phyloP scores from a whole-genome alignment of 108 stramenopile species.

The Nitzschia putrida region DNA sequence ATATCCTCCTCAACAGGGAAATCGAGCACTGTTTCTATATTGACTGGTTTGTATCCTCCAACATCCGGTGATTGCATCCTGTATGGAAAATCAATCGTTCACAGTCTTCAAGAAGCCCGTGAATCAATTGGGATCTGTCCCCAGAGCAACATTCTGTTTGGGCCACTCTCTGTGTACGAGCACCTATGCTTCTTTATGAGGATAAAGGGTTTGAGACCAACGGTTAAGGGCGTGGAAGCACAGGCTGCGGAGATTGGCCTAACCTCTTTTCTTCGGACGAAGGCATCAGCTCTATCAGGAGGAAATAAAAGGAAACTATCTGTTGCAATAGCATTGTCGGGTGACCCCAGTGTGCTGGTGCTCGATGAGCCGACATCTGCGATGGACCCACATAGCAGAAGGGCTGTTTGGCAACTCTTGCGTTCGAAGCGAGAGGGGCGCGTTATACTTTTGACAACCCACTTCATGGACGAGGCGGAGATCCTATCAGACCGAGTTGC shows the following conservation, averaged over 20 bases:
- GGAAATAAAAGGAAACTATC: slow-evolving; percentile 90
- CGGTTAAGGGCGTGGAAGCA: slow-evolving; percentile 21
- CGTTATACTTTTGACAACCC: slow-evolving; percentile 87
- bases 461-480: slow-evolving; percentile 96
- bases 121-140: too few species aligned
- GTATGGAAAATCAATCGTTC: too few species aligned
- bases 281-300: too few species aligned
- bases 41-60: too few species aligned
- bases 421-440: slow-evolving; percentile 50
- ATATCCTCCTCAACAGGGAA: too few species aligned
- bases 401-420: slow-evolving; percentile 70
- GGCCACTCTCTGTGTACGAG: too few species aligned
- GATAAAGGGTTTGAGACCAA: slow-evolving; percentile 64
- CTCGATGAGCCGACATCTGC: slow-evolving; percentile 85
- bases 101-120: too few species aligned
- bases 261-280: slow-evolving; percentile 29
- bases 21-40: too few species aligned
- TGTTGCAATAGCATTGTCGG: slow-evolving; percentile 79
- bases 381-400: slow-evolving; percentile 62
- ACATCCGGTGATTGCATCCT: too few species aligned
- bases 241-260: slow-evolving; percentile 69
- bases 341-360: slow-evolving; percentile 69
- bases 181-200: slow-evolving; percentile 82
- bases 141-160: too few species aligned
- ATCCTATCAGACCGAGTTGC: slow-evolving; percentile 86